Percentiles rank a stretch among this genome's conserved stretches.
Evolutionary conservation across 2,329 filamentous ascomycete genomes (phyloP).

Genomic region (Aspergillus brasiliensis): DNA sequence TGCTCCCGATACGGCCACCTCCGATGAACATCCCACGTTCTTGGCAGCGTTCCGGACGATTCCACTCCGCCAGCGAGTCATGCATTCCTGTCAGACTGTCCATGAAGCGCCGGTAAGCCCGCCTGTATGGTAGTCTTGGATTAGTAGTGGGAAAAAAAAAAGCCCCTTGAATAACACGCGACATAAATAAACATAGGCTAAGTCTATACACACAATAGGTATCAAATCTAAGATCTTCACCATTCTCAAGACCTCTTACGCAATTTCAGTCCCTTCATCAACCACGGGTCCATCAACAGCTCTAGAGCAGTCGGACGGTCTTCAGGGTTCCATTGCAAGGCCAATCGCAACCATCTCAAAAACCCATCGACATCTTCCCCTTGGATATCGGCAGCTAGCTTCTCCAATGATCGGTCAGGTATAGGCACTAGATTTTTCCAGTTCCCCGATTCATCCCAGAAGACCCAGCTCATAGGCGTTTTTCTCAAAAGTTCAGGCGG

Average conservation of each 20-base stretch:
- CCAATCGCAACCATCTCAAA: constrained; percentile 29
- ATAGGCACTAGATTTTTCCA: constrained; percentile 22
- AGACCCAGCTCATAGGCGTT: constrained; percentile 18
- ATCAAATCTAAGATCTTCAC: background rate
- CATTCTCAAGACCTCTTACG: background rate
- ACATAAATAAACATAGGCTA: too few species aligned
- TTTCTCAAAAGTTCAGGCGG: constrained; percentile 19
- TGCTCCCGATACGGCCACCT: background rate
- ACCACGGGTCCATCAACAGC: constrained; percentile 42
- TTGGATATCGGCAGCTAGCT: constrained; percentile 23
- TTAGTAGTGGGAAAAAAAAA: too few species aligned
- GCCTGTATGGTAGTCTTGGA: background rate
- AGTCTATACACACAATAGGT: too few species aligned
- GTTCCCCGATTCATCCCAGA: constrained; percentile 27
- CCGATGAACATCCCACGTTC: background rate
- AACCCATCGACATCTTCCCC: constrained; percentile 29
- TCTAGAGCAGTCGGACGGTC: constrained; percentile 34
- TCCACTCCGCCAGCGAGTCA: background rate
- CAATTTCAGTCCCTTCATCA: constrained; percentile 24
- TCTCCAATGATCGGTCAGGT: constrained; percentile 19
- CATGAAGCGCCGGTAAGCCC: background rate
- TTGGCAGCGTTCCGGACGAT: background rate
- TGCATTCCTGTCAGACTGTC: background rate
- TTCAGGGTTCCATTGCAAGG: constrained; percentile 29
- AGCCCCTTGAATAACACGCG: too few species aligned